These are phyloP conservation scores for Wakefieldia striispora DNA, from an alignment of 768 basidiomycete species.

Conservation along the genomic window DNA sequence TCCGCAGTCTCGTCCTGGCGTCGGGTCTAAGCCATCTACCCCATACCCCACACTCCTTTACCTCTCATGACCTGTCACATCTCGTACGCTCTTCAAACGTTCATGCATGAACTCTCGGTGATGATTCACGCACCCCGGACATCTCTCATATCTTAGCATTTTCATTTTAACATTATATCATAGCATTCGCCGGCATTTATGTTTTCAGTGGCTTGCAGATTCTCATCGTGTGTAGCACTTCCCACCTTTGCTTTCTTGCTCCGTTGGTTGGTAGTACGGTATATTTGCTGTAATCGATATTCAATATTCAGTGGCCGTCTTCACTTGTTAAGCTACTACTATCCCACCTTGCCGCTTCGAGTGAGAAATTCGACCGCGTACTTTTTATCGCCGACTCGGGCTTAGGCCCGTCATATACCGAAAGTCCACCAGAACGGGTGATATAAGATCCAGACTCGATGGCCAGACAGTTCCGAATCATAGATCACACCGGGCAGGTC, in stretches of 20 bases:
- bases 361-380: background rate
- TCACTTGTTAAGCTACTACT: background rate
- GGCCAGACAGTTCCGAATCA: too few species aligned
- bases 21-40: constrained; percentile 40
- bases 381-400: constrained; percentile 6
- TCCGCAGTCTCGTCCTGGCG: constrained; percentile 52
- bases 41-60: constrained; percentile 23
- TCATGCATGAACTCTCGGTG: constrained; percentile 25
- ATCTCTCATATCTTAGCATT: constrained; percentile 30
- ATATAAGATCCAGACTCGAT: background rate
- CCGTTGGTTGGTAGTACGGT: constrained; percentile 17
- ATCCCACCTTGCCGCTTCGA: background rate
- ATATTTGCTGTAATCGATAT: constrained; percentile 32
- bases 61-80: constrained; percentile 18
- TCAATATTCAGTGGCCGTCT: constrained; percentile 2
- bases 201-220: constrained; percentile 23
- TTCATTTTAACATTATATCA: constrained; percentile 32
- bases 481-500: too few species aligned
- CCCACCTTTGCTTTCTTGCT: constrained; percentile 25
- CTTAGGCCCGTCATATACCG: background rate
- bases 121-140: constrained; percentile 30
- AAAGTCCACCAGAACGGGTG: background rate
- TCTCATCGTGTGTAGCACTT: constrained; percentile 31
- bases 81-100: constrained; percentile 15
- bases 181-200: constrained; percentile 28